These are phyloP conservation scores for Panicum miliaceum DNA, from an alignment of 176 grass and related monocot genomes.

Conservation along the genomic window DNA sequence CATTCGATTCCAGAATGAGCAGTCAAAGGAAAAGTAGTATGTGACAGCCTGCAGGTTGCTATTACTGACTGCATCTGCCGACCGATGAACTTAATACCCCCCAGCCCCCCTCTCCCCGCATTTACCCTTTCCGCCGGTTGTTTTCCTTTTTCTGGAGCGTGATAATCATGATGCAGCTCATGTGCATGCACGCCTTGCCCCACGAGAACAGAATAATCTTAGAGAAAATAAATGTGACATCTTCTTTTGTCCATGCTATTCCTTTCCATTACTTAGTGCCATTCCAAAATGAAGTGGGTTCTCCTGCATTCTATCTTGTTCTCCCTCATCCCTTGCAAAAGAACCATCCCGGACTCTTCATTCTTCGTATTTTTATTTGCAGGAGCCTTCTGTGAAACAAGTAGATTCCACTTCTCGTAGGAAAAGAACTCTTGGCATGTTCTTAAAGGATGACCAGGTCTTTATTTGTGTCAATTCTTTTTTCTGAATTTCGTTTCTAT, in stretches of 20 bases:
- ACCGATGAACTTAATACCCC: background rate
- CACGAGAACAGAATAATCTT: constrained; percentile 2
- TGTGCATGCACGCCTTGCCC: constrained; percentile 3
- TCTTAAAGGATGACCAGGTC: constrained; percentile 53
- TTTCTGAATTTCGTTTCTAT: constrained; percentile 13
- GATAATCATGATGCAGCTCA: constrained; percentile 1
- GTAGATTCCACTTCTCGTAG: constrained; percentile 37
- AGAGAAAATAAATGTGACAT: constrained; percentile 21
- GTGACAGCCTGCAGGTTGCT: background rate
- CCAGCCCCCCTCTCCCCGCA: no score
- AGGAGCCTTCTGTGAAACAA: constrained; percentile 47
- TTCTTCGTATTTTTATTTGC: constrained; percentile 51
- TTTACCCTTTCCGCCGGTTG: background rate
- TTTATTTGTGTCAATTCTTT: constrained; percentile 26
- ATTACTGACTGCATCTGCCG: constrained; percentile 6
- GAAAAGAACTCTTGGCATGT: constrained; percentile 50
- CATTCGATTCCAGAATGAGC: constrained; percentile 5
- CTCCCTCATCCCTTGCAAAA: background rate
- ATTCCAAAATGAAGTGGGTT: background rate
- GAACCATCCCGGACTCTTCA: constrained; percentile 31
- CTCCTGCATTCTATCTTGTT: constrained; percentile 12
- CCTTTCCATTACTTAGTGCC: constrained; percentile 7
- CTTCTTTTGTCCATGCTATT: constrained; percentile 1
- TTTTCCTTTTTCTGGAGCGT: constrained; percentile 36
- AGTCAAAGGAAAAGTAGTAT: background rate